phyloP scores from a whole-genome alignment of 2,329 filamentous ascomycete genomes.

The Diaporthe ampelina region DNA sequence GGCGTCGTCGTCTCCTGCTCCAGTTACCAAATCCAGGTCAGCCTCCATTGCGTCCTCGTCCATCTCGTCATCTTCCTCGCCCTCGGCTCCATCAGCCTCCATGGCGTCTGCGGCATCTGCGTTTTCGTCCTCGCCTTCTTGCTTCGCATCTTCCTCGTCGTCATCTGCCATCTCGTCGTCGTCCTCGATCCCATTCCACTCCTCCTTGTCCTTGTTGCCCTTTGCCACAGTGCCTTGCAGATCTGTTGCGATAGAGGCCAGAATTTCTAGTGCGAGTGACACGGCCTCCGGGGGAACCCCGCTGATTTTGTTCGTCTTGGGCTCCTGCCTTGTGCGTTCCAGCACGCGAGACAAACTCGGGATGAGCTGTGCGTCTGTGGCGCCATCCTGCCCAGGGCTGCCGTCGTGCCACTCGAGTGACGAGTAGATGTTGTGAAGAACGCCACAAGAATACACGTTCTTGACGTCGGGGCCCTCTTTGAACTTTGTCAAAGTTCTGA shows the following conservation, averaged over 20 bases:
- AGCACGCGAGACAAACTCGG: constrained; percentile 58
- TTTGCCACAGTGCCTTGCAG: constrained; percentile 66
- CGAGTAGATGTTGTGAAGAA: constrained; percentile 74
- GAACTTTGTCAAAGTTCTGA: constrained; percentile 64
- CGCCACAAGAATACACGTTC: constrained; percentile 70
- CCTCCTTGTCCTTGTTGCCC: constrained; percentile 55
- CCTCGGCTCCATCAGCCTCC: constrained; percentile 49
- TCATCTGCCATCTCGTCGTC: constrained; percentile 56
- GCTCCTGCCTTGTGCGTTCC: constrained; percentile 50
- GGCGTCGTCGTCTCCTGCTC: constrained; percentile 58
- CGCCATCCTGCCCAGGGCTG: constrained; percentile 61
- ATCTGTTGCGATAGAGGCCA: constrained; percentile 74
- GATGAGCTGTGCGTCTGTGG: constrained; percentile 65
- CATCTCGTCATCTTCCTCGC: constrained; percentile 52
- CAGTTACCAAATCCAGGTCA: constrained; percentile 76
- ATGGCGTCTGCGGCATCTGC: constrained; percentile 48
- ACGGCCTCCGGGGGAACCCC: constrained; percentile 61
- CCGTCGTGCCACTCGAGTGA: constrained; percentile 67
- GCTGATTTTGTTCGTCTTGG: constrained; percentile 47
- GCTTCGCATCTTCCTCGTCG: constrained; percentile 44
- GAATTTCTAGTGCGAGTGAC: constrained; percentile 71
- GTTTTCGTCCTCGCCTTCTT: constrained; percentile 35
- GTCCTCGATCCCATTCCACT: constrained; percentile 57
- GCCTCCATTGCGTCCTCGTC: constrained; percentile 68
- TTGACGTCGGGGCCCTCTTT: constrained; percentile 62